Conservation (phyloP, 2,329 filamentous ascomycete genomes). For the Penicillium vulpinum region DNA sequence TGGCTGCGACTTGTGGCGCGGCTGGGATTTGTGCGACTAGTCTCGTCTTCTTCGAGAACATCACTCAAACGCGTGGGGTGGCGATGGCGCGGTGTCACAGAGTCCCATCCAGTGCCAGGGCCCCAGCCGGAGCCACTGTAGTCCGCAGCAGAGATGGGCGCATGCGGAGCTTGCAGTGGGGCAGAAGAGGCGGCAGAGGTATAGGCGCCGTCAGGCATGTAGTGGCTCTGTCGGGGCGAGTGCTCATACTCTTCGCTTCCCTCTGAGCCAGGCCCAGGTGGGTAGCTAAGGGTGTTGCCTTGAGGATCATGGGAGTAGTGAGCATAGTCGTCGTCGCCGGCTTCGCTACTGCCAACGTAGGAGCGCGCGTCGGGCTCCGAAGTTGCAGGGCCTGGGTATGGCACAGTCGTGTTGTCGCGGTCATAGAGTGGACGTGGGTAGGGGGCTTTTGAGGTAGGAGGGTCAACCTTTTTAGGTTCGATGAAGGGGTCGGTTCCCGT, state of each 20-base stretch:
- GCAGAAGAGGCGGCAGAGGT: constrained; percentile 27
- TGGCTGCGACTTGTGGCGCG: constrained; percentile 56
- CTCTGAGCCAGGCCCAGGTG: constrained; percentile 49
- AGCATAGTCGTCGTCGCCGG: constrained; percentile 70
- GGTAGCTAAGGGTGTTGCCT: constrained; percentile 60
- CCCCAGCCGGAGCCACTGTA: constrained; percentile 68
- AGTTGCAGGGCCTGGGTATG: constrained; percentile 40
- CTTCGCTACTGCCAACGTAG: constrained; percentile 60
- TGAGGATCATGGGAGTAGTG: constrained; percentile 62
- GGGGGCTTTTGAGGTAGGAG: constrained; percentile 32
- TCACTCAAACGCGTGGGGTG: constrained; percentile 87
- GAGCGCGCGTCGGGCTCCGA: constrained; percentile 49
- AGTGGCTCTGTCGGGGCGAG: constrained; percentile 48
- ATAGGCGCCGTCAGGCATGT: constrained; percentile 33
- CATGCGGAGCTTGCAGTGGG: constrained; percentile 30
- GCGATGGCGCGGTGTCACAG: constrained; percentile 71
- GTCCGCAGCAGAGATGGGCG: constrained; percentile 50
- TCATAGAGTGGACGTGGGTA: constrained; percentile 40
- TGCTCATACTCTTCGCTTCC: constrained; percentile 58
- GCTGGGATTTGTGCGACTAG: constrained; percentile 65
- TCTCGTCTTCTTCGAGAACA: constrained; percentile 82
- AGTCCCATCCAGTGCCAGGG: constrained; percentile 70
- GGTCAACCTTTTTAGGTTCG: constrained; percentile 41
- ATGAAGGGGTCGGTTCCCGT: constrained; percentile 65
- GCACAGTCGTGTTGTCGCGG: constrained; percentile 34